Percentiles rank a stretch among this genome's conserved stretches.
Conservation (phyloP, 148 eudicot genomes). For the Rhododendron ovatum region DNA sequence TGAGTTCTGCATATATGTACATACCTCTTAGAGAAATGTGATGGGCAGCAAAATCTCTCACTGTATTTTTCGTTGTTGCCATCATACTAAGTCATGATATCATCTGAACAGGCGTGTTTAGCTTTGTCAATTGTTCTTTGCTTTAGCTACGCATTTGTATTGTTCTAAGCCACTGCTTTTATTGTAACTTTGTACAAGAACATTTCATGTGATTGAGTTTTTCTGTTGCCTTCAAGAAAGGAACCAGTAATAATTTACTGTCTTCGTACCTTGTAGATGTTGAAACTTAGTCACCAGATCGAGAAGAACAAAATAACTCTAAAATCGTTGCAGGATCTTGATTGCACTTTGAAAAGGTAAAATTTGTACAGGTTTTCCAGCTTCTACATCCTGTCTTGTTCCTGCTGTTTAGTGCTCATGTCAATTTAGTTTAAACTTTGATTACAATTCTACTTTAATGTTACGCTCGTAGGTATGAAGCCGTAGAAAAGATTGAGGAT, state of each 20-base stretch:
- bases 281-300: constrained; percentile 55
- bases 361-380: constrained; percentile 8
- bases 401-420: background rate
- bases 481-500: constrained; percentile 58
- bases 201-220: background rate
- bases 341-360: constrained; percentile 54
- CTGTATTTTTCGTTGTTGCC: background rate
- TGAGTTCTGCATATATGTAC: background rate
- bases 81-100: constrained; percentile 2
- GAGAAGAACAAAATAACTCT: constrained; percentile 50
- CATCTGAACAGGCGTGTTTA: background rate
- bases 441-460: background rate
- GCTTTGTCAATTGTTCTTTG: background rate
- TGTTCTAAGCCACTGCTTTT: background rate
- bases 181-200: background rate
- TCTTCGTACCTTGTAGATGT: constrained; percentile 34
- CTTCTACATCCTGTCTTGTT: background rate
- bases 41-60: background rate
- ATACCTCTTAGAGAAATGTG: background rate
- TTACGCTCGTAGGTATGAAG: constrained; percentile 53
- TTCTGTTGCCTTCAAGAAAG: background rate
- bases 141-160: background rate
- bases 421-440: background rate
- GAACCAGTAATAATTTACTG: background rate
- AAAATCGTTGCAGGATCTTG: constrained; percentile 70